Evolutionary conservation across 352 stramenopile species (phyloP).

Genomic region (Pythium aristosporum): DNA sequence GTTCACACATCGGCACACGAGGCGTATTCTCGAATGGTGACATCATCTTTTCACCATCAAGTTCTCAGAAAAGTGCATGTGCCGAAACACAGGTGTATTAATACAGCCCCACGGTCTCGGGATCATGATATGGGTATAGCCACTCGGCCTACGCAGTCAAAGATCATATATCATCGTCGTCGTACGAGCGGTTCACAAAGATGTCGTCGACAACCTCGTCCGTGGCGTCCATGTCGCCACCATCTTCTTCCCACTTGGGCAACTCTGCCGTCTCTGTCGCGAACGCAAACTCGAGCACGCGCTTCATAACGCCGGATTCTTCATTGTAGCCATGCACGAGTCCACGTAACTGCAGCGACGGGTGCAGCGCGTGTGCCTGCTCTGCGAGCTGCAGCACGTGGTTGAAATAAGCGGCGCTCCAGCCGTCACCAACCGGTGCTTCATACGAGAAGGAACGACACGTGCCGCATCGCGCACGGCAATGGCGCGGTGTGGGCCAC

Average conservation of each 20-base stretch:
- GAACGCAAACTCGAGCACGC: slow-evolving; percentile 10
- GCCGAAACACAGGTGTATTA: no score
- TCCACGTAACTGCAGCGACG: background rate
- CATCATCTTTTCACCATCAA: background rate
- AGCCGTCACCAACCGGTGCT: background rate
- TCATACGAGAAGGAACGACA: slow-evolving; percentile 11
- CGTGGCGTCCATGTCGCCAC: background rate
- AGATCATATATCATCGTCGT: background rate
- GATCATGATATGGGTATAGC: no score
- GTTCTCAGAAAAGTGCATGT: no score
- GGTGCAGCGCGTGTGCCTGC: background rate
- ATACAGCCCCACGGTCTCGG: no score
- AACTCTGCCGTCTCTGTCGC: background rate
- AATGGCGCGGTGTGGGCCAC: background rate
- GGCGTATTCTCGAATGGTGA: background rate
- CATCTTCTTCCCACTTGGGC: background rate
- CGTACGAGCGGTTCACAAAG: slow-evolving; percentile 14
- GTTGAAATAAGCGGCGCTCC: slow-evolving; percentile 14
- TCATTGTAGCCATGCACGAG: slow-evolving; percentile 9
- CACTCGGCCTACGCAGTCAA: no score
- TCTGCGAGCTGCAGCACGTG: background rate
- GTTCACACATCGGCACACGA: background rate
- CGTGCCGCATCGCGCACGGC: slow-evolving; percentile 1
- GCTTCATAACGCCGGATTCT: slow-evolving; percentile 4
- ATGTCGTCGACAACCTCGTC: slow-evolving; percentile 9